phyloP scores from a whole-genome alignment of 768 basidiomycete species.

The Infundibulicybe gibba region DNA sequence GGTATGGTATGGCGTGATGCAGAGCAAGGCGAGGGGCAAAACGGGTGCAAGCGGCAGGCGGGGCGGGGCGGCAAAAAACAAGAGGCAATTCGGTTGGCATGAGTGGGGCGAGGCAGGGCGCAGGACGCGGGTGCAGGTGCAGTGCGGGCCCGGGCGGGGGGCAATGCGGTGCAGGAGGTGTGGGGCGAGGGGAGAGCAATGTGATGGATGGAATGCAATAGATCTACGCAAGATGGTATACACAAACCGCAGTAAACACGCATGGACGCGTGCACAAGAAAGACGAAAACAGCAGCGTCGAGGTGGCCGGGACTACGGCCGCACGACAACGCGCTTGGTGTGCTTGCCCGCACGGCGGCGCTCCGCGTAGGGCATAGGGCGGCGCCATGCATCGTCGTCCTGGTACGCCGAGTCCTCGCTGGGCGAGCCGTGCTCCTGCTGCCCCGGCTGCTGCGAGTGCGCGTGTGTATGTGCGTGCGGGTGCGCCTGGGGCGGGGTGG shows the following conservation, averaged over 20 bases:
- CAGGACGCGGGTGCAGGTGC: neutral
- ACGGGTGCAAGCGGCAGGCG: too few species aligned
- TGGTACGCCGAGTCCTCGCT: neutral
- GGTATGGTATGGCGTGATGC: too few species aligned
- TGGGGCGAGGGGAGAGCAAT: too few species aligned
- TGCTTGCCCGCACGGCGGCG: conserved; percentile 79
- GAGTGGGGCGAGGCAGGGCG: neutral
- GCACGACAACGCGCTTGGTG: conserved; percentile 67
- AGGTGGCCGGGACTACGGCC: conserved; percentile 25
- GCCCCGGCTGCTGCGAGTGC: conserved; percentile 31
- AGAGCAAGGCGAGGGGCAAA: too few species aligned
- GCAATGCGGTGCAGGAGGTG: too few species aligned
- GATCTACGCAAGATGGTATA: neutral
- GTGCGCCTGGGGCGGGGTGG: conserved; percentile 24
- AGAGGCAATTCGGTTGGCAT: too few species aligned
- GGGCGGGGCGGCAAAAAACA: too few species aligned
- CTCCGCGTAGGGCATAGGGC: conserved; percentile 71
- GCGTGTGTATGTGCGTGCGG: conserved; percentile 45
- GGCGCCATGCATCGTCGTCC: conserved; percentile 64
- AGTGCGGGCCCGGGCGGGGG: too few species aligned
- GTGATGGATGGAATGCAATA: neutral
- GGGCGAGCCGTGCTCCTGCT: conserved; percentile 40
- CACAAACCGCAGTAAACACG: neutral
- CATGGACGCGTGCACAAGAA: neutral
- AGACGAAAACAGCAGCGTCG: neutral